Base-by-base conservation (phyloP, 768 basidiomycete species). In the Lentinula sp. region DNA sequence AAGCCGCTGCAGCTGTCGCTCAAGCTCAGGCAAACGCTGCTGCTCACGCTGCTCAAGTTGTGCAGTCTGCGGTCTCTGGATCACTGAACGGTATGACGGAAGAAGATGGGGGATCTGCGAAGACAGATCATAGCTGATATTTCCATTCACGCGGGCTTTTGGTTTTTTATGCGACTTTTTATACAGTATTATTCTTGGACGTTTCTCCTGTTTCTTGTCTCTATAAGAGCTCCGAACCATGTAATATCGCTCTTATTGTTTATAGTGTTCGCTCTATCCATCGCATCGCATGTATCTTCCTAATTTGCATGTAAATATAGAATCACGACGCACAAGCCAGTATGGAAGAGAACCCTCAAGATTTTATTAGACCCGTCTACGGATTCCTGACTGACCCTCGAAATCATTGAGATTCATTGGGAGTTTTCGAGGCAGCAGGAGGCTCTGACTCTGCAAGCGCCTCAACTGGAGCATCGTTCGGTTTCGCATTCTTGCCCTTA, bases 401-500 rank as follows among this genome's bases (percentile, higher is more conserved):
- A 21, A 4, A 23, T 23, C n/a, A 9, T 48, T 10, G 21, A 5
- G 46, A 48, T 23, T 6, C 21, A 11, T n/a, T 48, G 8, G 11
- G 8, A 48, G 18, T 23, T 8, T 48, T 18, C 3, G 2, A 15
- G 3, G 52, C 13, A 13, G 34, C 32, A 13, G 31, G 32, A 53
- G 34, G 10, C 34, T 35, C 34, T 37, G 35, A 15, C n/a, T 15
- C 21, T 21, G 6, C 0, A 18, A 9, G 15, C 13, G 31, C 28
- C 5, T 21, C 4, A 21, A 16, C 37, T 6, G 32, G 9, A 28
- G n/a, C 40, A 23, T 56, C 55, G 15, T 8, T 16, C 31, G 28
- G 15, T 7, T 59, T 46, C 8, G 46, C 46, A 28, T 84, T 85
- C 72, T 80, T 89, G 45, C 88, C 90, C 65, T 86, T 92, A 1